Evolutionary conservation across 2,329 filamentous ascomycete species (phyloP).

Genomic region (Colletotrichum simmondsii): DNA sequence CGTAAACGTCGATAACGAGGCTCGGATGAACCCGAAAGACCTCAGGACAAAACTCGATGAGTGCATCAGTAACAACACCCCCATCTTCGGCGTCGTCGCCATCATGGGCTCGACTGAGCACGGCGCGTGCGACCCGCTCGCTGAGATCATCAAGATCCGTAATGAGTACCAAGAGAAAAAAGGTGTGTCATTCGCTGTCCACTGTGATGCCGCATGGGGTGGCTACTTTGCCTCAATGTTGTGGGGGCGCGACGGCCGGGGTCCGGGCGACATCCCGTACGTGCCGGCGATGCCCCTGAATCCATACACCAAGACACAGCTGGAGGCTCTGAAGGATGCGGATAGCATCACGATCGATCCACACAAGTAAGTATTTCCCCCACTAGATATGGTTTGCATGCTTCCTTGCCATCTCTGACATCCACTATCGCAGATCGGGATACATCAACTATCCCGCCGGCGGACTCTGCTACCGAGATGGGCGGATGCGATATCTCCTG

Average conservation of each 20-base stretch:
- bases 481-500: slow-evolving; percentile 53
- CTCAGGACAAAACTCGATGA: not conserved
- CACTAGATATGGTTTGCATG: not conserved
- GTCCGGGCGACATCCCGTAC: slow-evolving; percentile 43
- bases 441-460: slow-evolving; percentile 60
- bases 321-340: slow-evolving; percentile 50
- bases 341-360: slow-evolving; percentile 61
- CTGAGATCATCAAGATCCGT: slow-evolving; percentile 50
- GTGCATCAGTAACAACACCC: not conserved
- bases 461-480: slow-evolving; percentile 55
- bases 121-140: slow-evolving; percentile 55
- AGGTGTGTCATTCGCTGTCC: slow-evolving; percentile 57
- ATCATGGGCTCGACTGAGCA: slow-evolving; percentile 34
- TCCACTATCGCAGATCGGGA: slow-evolving; percentile 40
- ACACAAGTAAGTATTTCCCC: slow-evolving; percentile 46
- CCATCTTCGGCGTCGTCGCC: slow-evolving; percentile 30
- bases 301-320: slow-evolving; percentile 35
- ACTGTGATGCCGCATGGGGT: slow-evolving; percentile 61
- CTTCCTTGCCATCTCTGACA: not conserved
- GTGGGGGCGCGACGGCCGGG: slow-evolving; percentile 45
- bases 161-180: slow-evolving; percentile 49
- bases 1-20: not conserved
- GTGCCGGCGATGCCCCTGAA: not conserved
- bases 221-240: slow-evolving; percentile 61
- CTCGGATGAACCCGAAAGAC: not conserved